A percentile compares a stretch with the other conserved stretches of the same genome.
Conservation (phyloP, 2,329 filamentous ascomycete species). For the Epicoccum sorghinum region DNA sequence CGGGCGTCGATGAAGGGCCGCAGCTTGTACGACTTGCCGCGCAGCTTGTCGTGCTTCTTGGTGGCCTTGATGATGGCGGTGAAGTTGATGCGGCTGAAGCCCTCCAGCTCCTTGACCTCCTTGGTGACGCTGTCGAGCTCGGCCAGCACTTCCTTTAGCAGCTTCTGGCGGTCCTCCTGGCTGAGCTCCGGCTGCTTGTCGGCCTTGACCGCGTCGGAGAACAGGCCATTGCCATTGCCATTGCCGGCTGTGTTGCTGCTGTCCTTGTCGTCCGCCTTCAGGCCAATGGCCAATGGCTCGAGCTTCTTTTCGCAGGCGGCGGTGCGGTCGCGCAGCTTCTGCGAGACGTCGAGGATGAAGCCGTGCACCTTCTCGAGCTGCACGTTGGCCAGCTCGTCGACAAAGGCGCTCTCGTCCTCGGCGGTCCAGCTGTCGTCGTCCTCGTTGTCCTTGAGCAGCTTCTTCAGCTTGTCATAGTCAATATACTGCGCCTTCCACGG, state of each 20-base stretch:
- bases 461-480: slow-evolving; percentile 93
- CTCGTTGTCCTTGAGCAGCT: slow-evolving; percentile 74
- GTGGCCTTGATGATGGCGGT: slow-evolving; percentile 97
- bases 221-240: slow-evolving; percentile 22
- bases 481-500: slow-evolving; percentile 96
- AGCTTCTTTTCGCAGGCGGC: slow-evolving; percentile 71
- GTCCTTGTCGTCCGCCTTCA: slow-evolving; percentile 31
- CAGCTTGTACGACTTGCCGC: slow-evolving; percentile 84
- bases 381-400: slow-evolving; percentile 91
- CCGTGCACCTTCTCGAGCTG: slow-evolving; percentile 93
- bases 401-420: slow-evolving; percentile 90
- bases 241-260: slow-evolving; percentile 11
- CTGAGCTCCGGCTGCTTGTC: slow-evolving; percentile 33
- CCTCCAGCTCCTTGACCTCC: slow-evolving; percentile 91
- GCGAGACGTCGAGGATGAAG: slow-evolving; percentile 84
- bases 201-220: slow-evolving; percentile 19
- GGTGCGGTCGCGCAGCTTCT: slow-evolving; percentile 80
- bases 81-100: slow-evolving; percentile 95
- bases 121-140: slow-evolving; percentile 89
- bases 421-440: slow-evolving; percentile 80
- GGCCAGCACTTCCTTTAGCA: slow-evolving; percentile 72
- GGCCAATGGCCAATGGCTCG: slow-evolving; percentile 60
- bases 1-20: slow-evolving; percentile 90
- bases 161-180: slow-evolving; percentile 53
- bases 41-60: slow-evolving; percentile 97